phyloP scores from a whole-genome alignment of 495 filamentous ascomycete species.

The Poronia punctata region DNA sequence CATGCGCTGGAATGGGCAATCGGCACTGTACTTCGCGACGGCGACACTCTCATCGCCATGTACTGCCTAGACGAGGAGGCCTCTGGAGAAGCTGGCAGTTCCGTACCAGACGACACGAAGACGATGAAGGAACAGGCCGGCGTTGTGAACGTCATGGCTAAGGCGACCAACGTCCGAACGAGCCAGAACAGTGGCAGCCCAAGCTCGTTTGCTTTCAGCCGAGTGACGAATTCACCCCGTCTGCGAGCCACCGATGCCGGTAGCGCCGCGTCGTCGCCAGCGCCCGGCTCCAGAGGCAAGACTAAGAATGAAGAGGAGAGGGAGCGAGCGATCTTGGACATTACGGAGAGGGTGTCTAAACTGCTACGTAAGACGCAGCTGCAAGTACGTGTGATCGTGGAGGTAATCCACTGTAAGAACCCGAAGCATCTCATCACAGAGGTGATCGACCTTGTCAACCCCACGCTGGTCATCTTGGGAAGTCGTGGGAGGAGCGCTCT shows the following conservation, averaged over 20 bases:
- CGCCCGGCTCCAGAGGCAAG: constrained; percentile 33
- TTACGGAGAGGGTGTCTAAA: constrained; percentile 72
- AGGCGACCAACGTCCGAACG: constrained; percentile 24
- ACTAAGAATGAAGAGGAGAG: constrained; percentile 69
- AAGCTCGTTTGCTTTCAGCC: constrained; percentile 19
- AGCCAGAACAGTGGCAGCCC: constrained; percentile 23
- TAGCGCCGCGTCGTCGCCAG: constrained; percentile 31
- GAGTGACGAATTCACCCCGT: constrained; percentile 23
- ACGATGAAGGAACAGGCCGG: constrained; percentile 66
- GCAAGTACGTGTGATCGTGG: constrained; percentile 84
- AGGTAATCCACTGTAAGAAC: constrained; percentile 97
- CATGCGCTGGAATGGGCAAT: constrained; percentile 97
- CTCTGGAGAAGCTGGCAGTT: constrained; percentile 19
- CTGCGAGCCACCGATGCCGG: constrained; percentile 16
- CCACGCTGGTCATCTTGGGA: constrained; percentile 89
- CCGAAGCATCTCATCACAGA: constrained; percentile 80
- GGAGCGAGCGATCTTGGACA: constrained; percentile 62
- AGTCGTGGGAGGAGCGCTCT: constrained; percentile 83
- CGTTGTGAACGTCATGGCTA: constrained; percentile 37
- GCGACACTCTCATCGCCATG: constrained; percentile 86
- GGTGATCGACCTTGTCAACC: constrained; percentile 83
- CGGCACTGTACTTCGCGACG: constrained; percentile 88
- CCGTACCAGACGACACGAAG: constrained; percentile 44
- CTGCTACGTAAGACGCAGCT: constrained; percentile 82
- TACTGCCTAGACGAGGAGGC: constrained; percentile 86